These are phyloP conservation scores for Cercospora janseana DNA, from an alignment of 2,329 filamentous ascomycete genomes.

Conservation along the genomic window DNA sequence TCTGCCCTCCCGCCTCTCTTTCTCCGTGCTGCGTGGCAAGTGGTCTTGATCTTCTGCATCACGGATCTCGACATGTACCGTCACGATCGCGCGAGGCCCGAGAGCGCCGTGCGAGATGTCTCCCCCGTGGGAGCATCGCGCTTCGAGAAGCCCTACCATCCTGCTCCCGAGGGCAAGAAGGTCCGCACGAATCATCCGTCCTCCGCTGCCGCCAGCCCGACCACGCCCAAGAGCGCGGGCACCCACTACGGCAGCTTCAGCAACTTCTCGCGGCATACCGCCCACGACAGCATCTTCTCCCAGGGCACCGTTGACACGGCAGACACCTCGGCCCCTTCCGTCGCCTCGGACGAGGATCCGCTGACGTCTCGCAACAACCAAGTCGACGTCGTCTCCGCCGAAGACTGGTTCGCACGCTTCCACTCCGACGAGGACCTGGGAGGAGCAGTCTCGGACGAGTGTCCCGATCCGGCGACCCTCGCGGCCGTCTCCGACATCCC, in stretches of 20 bases:
- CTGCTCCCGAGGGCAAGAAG: constrained; percentile 13
- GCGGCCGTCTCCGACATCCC: constrained; percentile 37
- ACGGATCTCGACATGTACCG: background rate
- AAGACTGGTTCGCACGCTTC: constrained; percentile 40
- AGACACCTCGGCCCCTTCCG: constrained; percentile 17
- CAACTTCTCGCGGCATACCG: constrained; percentile 16
- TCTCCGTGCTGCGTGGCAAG: too few relatives aligned
- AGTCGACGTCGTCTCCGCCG: constrained; percentile 13
- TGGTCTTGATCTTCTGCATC: background rate
- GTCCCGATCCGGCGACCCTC: constrained; percentile 37
- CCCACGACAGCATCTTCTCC: constrained; percentile 22
- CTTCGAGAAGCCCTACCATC: constrained; percentile 33
- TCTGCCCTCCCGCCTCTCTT: background rate
- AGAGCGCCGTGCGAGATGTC: constrained; percentile 21
- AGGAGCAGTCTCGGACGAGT: constrained; percentile 33
- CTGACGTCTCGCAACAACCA: constrained; percentile 4
- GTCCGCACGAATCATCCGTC: constrained; percentile 12
- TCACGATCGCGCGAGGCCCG: background rate
- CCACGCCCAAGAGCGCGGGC: constrained; percentile 20
- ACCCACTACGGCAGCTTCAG: constrained; percentile 19
- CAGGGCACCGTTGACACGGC: constrained; percentile 21
- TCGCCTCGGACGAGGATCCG: constrained; percentile 9
- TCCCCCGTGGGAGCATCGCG: constrained; percentile 34
- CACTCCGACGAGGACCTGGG: constrained; percentile 34
- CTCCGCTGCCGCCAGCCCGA: constrained; percentile 22